Evolutionary conservation across 1,284 basidiomycete species (phyloP), one percentile per base, ranked within the genome.

Genomic region (Butyriboletus appendiculatus): DNA sequence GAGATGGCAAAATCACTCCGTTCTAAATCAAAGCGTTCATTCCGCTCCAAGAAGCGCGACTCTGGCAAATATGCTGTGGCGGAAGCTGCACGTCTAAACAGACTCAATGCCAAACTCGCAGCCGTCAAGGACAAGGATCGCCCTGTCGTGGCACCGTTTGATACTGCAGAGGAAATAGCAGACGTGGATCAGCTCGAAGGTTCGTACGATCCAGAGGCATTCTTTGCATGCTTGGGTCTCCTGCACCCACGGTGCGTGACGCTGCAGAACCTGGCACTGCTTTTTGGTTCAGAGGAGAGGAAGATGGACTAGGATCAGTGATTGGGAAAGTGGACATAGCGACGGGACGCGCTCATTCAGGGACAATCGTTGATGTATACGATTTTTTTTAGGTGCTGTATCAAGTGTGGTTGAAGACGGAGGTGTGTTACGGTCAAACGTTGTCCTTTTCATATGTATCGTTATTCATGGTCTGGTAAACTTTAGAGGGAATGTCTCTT

Each of bases 1-100:
- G 16, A 12, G 15, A 58, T 98, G 96, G 95, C 92, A 54, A 98
- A 98, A 79, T 95, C 93, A 40, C 83, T 90, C 48, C 84, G 95
- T 67, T 92, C 93, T 18, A 96, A 95, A 76, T 81, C 84, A 58
- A 97, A 97, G 75, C 88, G 94, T 49, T 78, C 85, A 33, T 91
- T 87, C 68, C 85, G 96, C 59, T 81, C 87, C 15, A 88, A 90
- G 67, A 98, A 97, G 76, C 88, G 96, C 57, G 81, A 86, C 67
- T 79, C 85, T 50, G 86, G 89, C 46, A 85, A 92, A 60, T 98
- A 94, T 70, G 91, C 92, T 50, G 92, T 86, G 1, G 80, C 85
- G 2, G 88, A 94, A 60, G 92, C 95, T 14, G 92, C 91, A 26
- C 86, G 96, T 37, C 77, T 96, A 18, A 75, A 90, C 58, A 82